A percentile compares a stretch with the other conserved stretches of the same genome.
Evolutionary conservation across 2,329 filamentous ascomycete species (phyloP).

Genomic region (Botrytis aclada): DNA sequence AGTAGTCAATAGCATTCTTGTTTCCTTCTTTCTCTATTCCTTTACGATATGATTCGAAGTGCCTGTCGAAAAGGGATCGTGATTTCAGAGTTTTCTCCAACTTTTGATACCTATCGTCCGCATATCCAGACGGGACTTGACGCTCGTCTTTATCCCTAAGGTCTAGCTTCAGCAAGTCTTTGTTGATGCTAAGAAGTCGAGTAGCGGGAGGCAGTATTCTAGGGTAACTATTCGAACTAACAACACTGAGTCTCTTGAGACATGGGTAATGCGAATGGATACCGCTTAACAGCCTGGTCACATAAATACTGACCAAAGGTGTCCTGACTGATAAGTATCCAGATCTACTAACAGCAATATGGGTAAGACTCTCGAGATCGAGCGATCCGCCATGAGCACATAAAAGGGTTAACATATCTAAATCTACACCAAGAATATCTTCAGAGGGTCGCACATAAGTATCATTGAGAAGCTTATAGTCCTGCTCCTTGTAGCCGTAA

Average conservation of each 20-base stretch:
- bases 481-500: neutral
- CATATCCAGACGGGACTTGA: neutral
- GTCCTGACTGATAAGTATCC: neutral
- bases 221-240: rapidly evolving
- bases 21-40: neutral
- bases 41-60: neutral
- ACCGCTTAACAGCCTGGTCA: neutral
- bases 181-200: neutral
- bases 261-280: neutral
- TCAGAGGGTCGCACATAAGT: neutral
- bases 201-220: neutral
- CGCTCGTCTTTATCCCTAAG: neutral
- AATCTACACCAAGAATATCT: neutral
- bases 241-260: neutral
- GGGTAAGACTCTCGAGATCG: neutral
- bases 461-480: neutral
- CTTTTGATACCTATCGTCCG: neutral
- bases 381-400: neutral
- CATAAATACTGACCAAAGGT: neutral
- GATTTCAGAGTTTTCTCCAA: neutral
- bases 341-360: neutral
- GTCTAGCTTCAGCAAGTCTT: neutral
- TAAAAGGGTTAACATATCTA: rapidly evolving
- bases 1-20: neutral
- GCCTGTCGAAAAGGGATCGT: neutral